Conservation (phyloP, 1,284 basidiomycete genomes). For the Chondrostereum purpureum region DNA sequence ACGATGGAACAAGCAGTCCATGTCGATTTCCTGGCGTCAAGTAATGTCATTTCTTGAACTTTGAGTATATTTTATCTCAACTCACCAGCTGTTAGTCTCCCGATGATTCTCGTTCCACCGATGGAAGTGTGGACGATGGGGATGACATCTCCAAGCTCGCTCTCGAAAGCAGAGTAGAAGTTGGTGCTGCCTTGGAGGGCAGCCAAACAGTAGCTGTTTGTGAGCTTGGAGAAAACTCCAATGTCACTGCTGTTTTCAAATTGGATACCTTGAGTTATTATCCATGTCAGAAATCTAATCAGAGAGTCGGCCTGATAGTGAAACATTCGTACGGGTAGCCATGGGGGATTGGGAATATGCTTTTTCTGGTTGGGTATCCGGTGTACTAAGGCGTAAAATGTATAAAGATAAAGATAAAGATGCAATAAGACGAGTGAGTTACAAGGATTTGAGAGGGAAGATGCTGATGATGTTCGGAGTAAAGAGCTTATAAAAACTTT, state of each 20-base stretch:
- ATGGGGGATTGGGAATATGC: constrained; percentile 8
- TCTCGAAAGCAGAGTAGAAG: constrained; percentile 97
- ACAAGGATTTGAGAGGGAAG: background rate
- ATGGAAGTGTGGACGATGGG: constrained; percentile 98
- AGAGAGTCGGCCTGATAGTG: too few species aligned
- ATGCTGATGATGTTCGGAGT: background rate
- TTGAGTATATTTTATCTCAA: constrained; percentile 2
- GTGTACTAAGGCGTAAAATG: background rate
- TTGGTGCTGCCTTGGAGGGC: constrained; percentile 95
- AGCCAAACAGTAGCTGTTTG: constrained; percentile 92
- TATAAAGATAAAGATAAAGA: constrained; percentile 8
- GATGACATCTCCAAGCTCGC: constrained; percentile 88
- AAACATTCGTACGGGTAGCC: constrained; percentile 10
- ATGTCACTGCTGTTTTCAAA: constrained; percentile 98
- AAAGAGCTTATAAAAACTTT: background rate
- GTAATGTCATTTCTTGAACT: constrained; percentile 4
- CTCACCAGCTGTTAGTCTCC: constrained; percentile 85
- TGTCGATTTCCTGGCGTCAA: constrained; percentile 74
- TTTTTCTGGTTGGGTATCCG: too few species aligned
- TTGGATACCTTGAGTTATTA: constrained; percentile 64
- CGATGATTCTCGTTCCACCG: constrained; percentile 91
- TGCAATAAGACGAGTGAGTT: constrained; percentile 1
- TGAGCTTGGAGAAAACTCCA: constrained; percentile 91
- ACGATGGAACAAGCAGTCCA: constrained; percentile 91
- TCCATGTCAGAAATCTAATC: too few species aligned